Evolutionary conservation across 441 rosid species (phyloP), one percentile per base, ranked within the genome.

Genomic region (Pelargonium citronellum): DNA sequence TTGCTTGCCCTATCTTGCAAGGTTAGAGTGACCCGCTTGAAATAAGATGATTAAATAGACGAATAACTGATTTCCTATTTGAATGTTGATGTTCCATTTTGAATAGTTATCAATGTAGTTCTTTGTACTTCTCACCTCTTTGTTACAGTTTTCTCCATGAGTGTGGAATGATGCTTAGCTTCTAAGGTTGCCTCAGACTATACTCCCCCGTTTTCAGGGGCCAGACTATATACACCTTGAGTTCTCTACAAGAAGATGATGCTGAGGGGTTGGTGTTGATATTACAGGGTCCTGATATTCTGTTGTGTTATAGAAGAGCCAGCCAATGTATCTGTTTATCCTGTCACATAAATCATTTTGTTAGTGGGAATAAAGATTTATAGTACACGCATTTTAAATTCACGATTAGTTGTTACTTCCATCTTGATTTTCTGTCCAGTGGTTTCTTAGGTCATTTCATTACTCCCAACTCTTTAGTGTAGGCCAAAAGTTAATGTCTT

Each of bases 291-390:
- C 11, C 6, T 51, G 19, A n/a, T 5, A 51, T 15, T 51, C 57
- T 3, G 57, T n/a, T 51, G 17, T 51, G 19, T 51, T 51, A 51
- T n/a, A 51, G 57, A 34, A 34, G 57, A 51, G 57, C 57, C 17
- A 51, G 3, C 57, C 19, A 4, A 12, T 51, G 5, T 13, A n/a
- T n/a, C 5, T 51, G 57, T 4, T 51, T 51, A 51, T 51, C 57
- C 15, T 51, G 15, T 51, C 57, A 51, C 57, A 51, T n/a, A 51
- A n/a, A 19, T n/a, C 57, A 51, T 51, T 51, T 51, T 51, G 57
- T 51, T 13, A 51, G 57, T 51, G 11, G 5, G 15, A 46, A 46
- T 46, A 46, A 46, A 2, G n/a, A 46, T 46, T 11, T 46, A 46
- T 46, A 46, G n/a, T 46, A 51, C 57, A 49, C 17, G 11, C 17